phyloP scores from a whole-genome alignment of 768 basidiomycete species.

The Dacryopinax primogenitus region DNA sequence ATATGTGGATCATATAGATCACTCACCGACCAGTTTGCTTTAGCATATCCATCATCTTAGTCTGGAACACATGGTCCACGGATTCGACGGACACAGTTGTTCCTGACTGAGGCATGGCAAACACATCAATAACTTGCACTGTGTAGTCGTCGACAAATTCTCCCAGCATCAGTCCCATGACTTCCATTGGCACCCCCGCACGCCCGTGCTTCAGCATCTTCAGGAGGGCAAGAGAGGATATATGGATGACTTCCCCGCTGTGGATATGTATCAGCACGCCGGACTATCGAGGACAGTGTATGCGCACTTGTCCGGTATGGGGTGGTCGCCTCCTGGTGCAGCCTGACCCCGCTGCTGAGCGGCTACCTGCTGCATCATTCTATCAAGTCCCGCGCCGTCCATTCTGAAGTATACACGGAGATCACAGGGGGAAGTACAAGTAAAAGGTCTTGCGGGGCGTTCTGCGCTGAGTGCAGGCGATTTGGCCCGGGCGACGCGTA shows the following conservation, averaged over 20 bases:
- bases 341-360: conserved; percentile 29
- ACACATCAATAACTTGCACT: conserved; percentile 88
- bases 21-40: conserved; percentile 94
- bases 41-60: conserved; percentile 96
- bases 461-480: neutral
- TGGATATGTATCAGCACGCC: neutral
- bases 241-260: conserved; percentile 90
- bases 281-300: neutral
- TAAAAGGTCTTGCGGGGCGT: neutral
- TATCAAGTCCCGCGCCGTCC: conserved; percentile 20
- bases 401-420: neutral
- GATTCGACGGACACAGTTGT: conserved; percentile 97
- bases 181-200: conserved; percentile 98
- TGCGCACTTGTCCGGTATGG: conserved; percentile 66
- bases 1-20: neutral
- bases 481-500: neutral
- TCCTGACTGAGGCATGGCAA: conserved; percentile 97
- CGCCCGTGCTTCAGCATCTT: conserved; percentile 99
- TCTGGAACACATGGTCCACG: conserved; percentile 96
- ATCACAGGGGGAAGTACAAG: neutral
- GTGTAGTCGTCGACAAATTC: conserved; percentile 77
- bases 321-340: conserved; percentile 35
- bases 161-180: conserved; percentile 96
- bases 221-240: conserved; percentile 88
- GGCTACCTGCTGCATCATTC: conserved; percentile 27